Percentiles rank a stretch among this genome's conserved stretches.
Evolutionary conservation across 2,329 filamentous ascomycete species (phyloP).

Genomic region (Colletotrichum echinochloae): DNA sequence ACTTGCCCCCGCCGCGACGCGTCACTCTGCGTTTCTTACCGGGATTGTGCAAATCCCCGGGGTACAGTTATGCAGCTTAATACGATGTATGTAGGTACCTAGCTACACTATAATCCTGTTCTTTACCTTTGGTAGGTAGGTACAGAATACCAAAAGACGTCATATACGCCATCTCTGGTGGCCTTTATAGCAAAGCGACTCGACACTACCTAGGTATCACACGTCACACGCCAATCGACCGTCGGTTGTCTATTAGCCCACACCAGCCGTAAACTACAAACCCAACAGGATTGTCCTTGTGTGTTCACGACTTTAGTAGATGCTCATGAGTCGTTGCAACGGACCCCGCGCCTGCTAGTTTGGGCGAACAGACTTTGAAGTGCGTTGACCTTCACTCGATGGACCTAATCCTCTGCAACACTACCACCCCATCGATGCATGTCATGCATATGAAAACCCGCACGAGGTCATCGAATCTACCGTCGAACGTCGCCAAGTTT

Average conservation of each 20-base stretch:
- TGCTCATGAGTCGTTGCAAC: neutral
- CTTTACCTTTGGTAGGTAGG: neutral
- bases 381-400: conserved; percentile 18
- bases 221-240: neutral
- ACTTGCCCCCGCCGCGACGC: conserved; percentile 17
- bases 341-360: neutral
- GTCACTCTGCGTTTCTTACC: conserved; percentile 11
- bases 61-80: conserved; percentile 19
- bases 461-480: neutral
- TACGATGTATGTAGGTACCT: too few species aligned
- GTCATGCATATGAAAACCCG: conserved; percentile 3
- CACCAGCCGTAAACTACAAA: neutral
- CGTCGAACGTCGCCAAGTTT: conserved; percentile 18
- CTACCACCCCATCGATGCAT: neutral
- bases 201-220: neutral
- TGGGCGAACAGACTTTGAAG: conserved; percentile 17
- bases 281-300: neutral
- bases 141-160: neutral
- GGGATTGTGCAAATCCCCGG: conserved; percentile 31
- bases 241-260: neutral
- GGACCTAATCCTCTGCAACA: conserved; percentile 17
- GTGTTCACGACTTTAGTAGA: neutral
- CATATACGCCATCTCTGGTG: conserved; percentile 11
- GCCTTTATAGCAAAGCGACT: neutral
- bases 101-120: neutral